Evolutionary conservation across 805 yeast species (phyloP), one percentile per base, ranked within the genome.

Genomic region (Schwanniomyces polymorphus): DNA sequence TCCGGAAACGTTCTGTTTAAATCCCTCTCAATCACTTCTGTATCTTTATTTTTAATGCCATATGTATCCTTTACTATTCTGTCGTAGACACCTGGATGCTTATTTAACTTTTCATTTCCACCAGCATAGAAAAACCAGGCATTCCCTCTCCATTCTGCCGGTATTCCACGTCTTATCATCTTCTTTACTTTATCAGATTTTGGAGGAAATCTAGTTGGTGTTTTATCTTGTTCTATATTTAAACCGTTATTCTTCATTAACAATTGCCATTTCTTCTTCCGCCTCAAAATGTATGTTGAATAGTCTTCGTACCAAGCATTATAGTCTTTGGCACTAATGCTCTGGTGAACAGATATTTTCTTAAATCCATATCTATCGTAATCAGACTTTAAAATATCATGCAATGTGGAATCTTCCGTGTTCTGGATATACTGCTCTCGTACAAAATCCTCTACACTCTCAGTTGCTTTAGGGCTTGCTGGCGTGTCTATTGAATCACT

Each of bases 81-180:
- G 39, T 83, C 88, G 63, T 91, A 94, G 2, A 88, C 77, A 1
- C 96, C 97, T 12, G 70, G 71, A 60, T 91, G 82, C 34, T 82
- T 81, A 54, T 79, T 82, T 47, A 90, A 66, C 54, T 77, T 78
- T 44, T 88, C 94, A 46, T 83, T 78, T 2, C 98, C 99, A 23
- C 84, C 84, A 7, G 96, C 96, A 65, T 88, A 92, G 72, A 83
- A 85, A 76, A 94, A 92, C 99, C 99, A 92, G 0, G 97, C 97
- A 54, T 81, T 80, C 1, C 99, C 99, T 54, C 99, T 74, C 97
- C 97, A 92, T 61, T 90, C 97, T 0, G 97, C 91, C 0, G 99
- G 98, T 9, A 92, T 85, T 10, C 99, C 99, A 62, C 88, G 88
- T 46, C 97, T 78, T 10, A 94, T 81, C 58, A 88, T 85, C 48